Evolutionary conservation across 2,329 filamentous ascomycete species (phyloP).

Genomic region (Thelonectria olida): DNA sequence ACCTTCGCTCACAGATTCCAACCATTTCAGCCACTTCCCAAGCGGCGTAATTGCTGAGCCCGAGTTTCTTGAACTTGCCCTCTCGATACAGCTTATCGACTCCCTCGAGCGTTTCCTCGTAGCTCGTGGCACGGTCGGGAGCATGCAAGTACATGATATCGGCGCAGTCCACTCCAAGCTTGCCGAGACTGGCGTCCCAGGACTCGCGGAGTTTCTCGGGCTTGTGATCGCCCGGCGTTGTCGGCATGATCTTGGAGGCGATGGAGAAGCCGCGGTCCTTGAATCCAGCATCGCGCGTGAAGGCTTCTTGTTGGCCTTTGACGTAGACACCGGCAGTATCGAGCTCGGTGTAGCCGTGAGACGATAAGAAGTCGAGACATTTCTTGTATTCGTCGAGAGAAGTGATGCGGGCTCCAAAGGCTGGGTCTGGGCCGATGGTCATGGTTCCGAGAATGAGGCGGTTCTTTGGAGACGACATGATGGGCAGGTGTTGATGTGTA

Average conservation of each 20-base stretch:
- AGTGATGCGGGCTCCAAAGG: conserved; percentile 1
- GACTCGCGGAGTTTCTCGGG: background rate
- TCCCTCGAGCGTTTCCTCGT: conserved; percentile 74
- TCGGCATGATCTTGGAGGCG: conserved; percentile 66
- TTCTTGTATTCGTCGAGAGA: conserved; percentile 5
- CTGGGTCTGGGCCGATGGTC: conserved; percentile 13
- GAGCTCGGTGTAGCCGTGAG: conserved; percentile 65
- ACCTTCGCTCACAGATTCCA: conserved; percentile 7
- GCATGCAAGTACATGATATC: conserved; percentile 53
- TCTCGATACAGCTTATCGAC: conserved; percentile 74
- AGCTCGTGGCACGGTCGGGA: conserved; percentile 66
- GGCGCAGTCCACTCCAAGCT: background rate
- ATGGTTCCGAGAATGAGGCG: conserved; percentile 17
- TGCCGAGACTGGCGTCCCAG: conserved; percentile 1
- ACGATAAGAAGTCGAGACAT: background rate
- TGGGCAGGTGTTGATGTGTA: too few species aligned
- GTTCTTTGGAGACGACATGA: conserved; percentile 5
- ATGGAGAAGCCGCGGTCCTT: conserved; percentile 74
- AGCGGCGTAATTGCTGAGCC: conserved; percentile 76
- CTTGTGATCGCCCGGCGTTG: conserved; percentile 12
- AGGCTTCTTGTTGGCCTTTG: conserved; percentile 71
- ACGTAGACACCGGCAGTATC: conserved; percentile 78
- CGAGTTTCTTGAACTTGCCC: conserved; percentile 77
- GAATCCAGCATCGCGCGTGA: conserved; percentile 70
- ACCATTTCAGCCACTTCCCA: conserved; percentile 82